phyloP scores from a whole-genome alignment of 257 asterid genomes.

The Lithospermum erythrorhizon region DNA sequence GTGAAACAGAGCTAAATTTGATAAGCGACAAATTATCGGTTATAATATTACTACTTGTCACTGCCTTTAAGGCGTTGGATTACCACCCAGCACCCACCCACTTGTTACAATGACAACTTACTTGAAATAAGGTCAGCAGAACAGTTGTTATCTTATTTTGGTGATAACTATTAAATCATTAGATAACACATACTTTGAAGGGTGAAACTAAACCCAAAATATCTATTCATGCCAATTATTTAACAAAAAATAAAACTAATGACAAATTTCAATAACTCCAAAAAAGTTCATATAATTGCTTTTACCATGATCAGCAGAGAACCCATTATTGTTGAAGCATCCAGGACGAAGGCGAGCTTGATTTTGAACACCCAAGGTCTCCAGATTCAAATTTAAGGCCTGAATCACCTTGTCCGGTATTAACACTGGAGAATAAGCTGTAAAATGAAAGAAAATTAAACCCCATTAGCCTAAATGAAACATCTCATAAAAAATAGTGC shows the following conservation, averaged over 20 bases:
- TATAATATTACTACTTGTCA: too few relatives aligned
- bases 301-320: slow-evolving; percentile 25
- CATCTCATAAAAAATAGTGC: background rate
- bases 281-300: background rate
- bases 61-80: too few relatives aligned
- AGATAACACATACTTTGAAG: too few relatives aligned
- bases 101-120: too few relatives aligned
- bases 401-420: slow-evolving; percentile 61
- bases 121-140: too few relatives aligned
- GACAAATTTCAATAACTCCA: background rate
- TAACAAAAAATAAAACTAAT: too few relatives aligned
- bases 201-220: background rate
- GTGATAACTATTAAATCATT: too few relatives aligned
- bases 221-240: too few relatives aligned
- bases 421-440: slow-evolving; percentile 48
- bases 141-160: too few relatives aligned
- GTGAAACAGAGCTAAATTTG: too few relatives aligned
- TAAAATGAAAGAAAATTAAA: background rate
- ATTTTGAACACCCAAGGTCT: slow-evolving; percentile 15
- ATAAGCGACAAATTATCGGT: too few relatives aligned
- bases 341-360: slow-evolving; percentile 12
- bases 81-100: too few relatives aligned
- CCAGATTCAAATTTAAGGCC: slow-evolving; percentile 48
- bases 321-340: slow-evolving; percentile 8
- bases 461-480: background rate